phyloP scores from a whole-genome alignment of 2,329 filamentous ascomycete genomes.

The Colletotrichum limetticola region DNA sequence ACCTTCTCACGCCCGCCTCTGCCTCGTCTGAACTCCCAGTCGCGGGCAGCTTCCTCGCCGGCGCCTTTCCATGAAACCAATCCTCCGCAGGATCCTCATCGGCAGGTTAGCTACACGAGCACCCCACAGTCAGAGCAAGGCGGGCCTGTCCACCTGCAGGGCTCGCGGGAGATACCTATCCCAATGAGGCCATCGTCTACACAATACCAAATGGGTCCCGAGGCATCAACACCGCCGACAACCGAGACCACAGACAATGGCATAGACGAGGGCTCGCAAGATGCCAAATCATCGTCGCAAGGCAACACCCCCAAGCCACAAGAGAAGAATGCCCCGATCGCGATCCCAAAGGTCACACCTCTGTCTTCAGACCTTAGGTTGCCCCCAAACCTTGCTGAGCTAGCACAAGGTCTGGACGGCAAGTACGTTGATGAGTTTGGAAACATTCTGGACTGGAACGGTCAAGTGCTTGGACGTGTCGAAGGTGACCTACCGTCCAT shows the following conservation, averaged over 20 bases:
- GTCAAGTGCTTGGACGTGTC: slow-evolving; percentile 61
- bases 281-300: slow-evolving; percentile 5
- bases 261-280: slow-evolving; percentile 19
- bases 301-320: slow-evolving; percentile 9
- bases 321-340: slow-evolving; percentile 40
- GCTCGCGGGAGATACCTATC: slow-evolving; percentile 35
- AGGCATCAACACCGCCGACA: slow-evolving; percentile 1
- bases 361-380: slow-evolving; percentile 47
- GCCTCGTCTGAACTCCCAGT: slow-evolving; percentile 36
- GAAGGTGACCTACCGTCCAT: slow-evolving; percentile 66
- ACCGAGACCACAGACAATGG: slow-evolving; percentile 14
- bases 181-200: slow-evolving; percentile 22
- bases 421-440: slow-evolving; percentile 64
- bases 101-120: slow-evolving; percentile 15
- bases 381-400: slow-evolving; percentile 43
- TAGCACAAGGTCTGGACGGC: slow-evolving; percentile 56
- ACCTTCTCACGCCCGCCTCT: slow-evolving; percentile 19
- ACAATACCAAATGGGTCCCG: slow-evolving; percentile 18
- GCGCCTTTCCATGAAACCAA: slow-evolving; percentile 16
- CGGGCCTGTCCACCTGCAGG: slow-evolving; percentile 29
- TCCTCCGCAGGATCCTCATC: slow-evolving; percentile 5
- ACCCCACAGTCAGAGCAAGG: slow-evolving; percentile 24
- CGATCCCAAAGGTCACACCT: slow-evolving; percentile 54
- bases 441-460: slow-evolving; percentile 61
- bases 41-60: slow-evolving; percentile 27